A percentile compares a stretch with the other conserved stretches of the same genome.
These are phyloP conservation scores for Diplodia intermedia DNA, from an alignment of 2,329 filamentous ascomycete species.

Conservation along the genomic window DNA sequence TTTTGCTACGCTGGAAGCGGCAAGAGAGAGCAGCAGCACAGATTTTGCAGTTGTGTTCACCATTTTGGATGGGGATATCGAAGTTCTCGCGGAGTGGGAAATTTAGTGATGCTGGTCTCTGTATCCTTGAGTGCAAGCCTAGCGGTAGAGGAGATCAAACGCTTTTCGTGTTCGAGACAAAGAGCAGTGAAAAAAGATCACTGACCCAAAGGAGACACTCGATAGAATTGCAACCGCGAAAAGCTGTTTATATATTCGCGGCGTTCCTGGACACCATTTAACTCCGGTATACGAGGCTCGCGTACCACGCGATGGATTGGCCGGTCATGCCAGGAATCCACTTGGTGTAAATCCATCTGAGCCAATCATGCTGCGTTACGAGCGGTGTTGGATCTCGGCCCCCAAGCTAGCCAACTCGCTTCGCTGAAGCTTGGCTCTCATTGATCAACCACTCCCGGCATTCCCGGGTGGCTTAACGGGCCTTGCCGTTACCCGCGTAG, in stretches of 20 bases:
- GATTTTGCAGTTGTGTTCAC: background rate
- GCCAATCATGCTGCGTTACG: background rate
- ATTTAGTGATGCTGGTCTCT: too few species aligned
- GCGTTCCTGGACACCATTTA: background rate
- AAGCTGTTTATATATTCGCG: background rate
- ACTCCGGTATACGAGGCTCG: constrained; percentile 1
- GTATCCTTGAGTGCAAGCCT: too few species aligned
- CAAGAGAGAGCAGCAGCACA: background rate
- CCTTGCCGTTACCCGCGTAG: background rate
- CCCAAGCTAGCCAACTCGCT: background rate
- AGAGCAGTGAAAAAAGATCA: too few species aligned
- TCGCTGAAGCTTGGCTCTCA: background rate
- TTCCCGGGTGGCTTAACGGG: background rate
- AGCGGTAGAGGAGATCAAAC: too few species aligned
- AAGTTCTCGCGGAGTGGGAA: too few species aligned
- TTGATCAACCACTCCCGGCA: background rate
- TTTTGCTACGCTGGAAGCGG: background rate
- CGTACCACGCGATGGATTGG: background rate
- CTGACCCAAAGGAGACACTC: too few species aligned
- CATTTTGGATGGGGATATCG: background rate
- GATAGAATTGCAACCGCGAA: too few species aligned
- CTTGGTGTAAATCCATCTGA: background rate
- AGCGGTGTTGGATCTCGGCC: background rate
- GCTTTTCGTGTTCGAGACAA: too few species aligned
- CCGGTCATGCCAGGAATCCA: background rate